Evolutionary conservation across 768 basidiomycete species (phyloP).

Genomic region (Clathrus columnatus): DNA sequence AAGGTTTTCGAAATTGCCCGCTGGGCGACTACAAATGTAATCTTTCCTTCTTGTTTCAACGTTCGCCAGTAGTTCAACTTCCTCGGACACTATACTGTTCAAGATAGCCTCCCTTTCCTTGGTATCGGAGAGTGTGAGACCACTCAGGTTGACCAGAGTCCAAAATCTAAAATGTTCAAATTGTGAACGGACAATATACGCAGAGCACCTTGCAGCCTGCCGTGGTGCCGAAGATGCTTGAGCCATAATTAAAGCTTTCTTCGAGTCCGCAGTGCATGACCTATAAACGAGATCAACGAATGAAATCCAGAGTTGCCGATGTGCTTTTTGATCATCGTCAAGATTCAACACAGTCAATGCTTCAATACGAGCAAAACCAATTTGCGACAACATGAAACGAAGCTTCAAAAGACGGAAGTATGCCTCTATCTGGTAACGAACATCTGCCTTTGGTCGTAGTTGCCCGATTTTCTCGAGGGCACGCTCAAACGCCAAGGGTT

Average conservation of each 20-base stretch:
- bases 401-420: too few species aligned
- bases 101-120: conserved; percentile 15
- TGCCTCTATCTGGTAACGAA: too few species aligned
- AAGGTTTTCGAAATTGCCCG: conserved; percentile 30
- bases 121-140: conserved; percentile 19
- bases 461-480: conserved; percentile 52
- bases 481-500: too few species aligned
- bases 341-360: conserved; percentile 23
- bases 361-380: conserved; percentile 25
- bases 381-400: conserved; percentile 41
- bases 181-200: conserved; percentile 36
- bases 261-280: conserved; percentile 38
- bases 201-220: conserved; percentile 37
- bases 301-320: too few species aligned
- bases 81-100: conserved; percentile 14
- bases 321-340: too few species aligned
- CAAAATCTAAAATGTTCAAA: conserved; percentile 46
- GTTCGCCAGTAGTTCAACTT: conserved; percentile 14
- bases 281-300: conserved; percentile 40
- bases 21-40: neutral
- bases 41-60: conserved; percentile 9
- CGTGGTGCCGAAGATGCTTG: conserved; percentile 41
- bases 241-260: conserved; percentile 38
- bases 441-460: conserved; percentile 45
- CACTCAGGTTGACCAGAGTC: conserved; percentile 31